Percentiles rank a stretch among this genome's conserved stretches.
phyloP scores from a whole-genome alignment of 352 stramenopile genomes.

The Pythium guiyangense region DNA sequence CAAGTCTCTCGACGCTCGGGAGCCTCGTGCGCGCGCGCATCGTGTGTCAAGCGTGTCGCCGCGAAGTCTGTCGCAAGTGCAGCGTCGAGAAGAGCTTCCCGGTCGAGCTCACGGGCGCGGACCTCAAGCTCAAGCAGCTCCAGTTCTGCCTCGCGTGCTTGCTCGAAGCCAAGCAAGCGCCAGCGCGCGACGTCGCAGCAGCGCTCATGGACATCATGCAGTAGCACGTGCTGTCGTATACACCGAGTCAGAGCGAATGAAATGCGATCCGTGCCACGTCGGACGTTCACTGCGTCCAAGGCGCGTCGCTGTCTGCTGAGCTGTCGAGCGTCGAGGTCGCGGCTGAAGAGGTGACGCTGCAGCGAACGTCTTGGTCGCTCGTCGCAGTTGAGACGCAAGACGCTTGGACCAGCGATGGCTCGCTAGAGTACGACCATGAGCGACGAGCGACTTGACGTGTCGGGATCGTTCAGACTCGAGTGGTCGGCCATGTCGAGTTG shows the following conservation, averaged over 20 bases:
- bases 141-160: slow-evolving; percentile 11
- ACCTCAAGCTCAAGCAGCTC: slow-evolving; percentile 3
- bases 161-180: slow-evolving; percentile 11
- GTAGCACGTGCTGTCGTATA: too few species aligned
- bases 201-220: too few species aligned
- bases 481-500: too few species aligned
- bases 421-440: background rate
- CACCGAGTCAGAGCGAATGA: too few species aligned
- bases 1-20: background rate
- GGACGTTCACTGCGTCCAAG: too few species aligned
- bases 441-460: background rate
- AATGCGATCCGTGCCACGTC: too few species aligned
- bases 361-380: background rate
- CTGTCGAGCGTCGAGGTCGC: background rate
- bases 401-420: background rate
- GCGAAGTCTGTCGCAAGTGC: slow-evolving; percentile 11
- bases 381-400: background rate
- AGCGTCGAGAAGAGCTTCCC: slow-evolving; percentile 11
- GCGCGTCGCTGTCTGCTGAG: slow-evolving; percentile 20
- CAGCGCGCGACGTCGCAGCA: background rate
- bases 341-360: background rate
- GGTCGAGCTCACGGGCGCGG: background rate
- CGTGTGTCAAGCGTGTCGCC: slow-evolving; percentile 4
- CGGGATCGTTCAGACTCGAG: too few species aligned
- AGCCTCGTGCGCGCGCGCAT: background rate